Evolutionary conservation across 106 monocot genomes (phyloP).

Genomic region (Iris macrosiphon): DNA sequence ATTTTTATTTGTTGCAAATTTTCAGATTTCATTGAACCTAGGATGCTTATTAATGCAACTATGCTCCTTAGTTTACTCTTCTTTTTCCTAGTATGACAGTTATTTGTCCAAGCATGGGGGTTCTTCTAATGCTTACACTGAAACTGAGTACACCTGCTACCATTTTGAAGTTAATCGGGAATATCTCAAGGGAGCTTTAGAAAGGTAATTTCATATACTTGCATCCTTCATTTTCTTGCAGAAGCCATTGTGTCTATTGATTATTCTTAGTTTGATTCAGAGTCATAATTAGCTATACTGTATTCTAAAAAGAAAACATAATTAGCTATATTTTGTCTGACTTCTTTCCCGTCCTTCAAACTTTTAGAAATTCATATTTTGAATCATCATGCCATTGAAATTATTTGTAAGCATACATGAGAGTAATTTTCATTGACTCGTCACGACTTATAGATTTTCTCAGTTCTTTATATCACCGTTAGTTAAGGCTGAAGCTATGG

Average conservation of each 20-base stretch:
- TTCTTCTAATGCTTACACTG: conserved; percentile 94
- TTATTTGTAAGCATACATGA: too few species aligned
- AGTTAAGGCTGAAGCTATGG: conserved; percentile 94
- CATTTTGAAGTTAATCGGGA: conserved; percentile 92
- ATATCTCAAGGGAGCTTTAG: conserved; percentile 77
- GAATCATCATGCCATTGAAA: too few species aligned
- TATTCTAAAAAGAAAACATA: too few species aligned
- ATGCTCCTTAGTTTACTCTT: conserved; percentile 7
- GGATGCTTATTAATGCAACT: not conserved
- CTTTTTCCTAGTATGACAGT: conserved; percentile 76
- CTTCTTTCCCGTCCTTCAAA: too few species aligned
- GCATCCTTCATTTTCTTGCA: not conserved
- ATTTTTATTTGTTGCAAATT: not conserved
- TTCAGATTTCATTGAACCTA: not conserved
- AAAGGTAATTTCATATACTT: conserved; percentile 49
- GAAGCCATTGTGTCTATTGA: not conserved
- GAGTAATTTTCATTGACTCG: not conserved
- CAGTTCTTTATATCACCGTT: conserved; percentile 97
- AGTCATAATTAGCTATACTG: too few species aligned
- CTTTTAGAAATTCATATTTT: not conserved
- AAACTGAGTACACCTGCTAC: conserved; percentile 91
- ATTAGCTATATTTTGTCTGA: too few species aligned
- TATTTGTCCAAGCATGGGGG: conserved; percentile 97
- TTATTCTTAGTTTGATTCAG: too few species aligned
- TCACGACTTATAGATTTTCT: conserved; percentile 56